phyloP scores from a whole-genome alignment of 805 yeast genomes.

The Lachancea lanzarotensis region DNA sequence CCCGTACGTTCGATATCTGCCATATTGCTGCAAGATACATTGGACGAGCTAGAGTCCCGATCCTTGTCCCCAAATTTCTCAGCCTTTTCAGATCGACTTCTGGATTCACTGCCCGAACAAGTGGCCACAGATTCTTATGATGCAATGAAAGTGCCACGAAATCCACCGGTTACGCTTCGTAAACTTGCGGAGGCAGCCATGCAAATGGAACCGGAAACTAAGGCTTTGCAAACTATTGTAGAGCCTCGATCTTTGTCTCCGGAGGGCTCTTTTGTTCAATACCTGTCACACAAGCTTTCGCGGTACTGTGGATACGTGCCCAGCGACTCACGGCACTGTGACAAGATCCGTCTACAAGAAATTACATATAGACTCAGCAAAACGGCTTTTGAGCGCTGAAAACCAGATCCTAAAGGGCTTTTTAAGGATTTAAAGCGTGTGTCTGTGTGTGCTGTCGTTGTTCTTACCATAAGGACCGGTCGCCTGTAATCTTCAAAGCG shows the following conservation, averaged over 20 bases:
- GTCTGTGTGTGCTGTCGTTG: background rate
- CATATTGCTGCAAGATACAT: constrained; percentile 5
- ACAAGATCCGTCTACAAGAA: constrained; percentile 31
- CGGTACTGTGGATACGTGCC: constrained; percentile 20
- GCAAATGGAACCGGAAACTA: background rate
- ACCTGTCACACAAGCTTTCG: constrained; percentile 17
- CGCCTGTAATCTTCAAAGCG: no score
- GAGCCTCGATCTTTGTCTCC: background rate
- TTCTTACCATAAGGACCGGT: background rate
- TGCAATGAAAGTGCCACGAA: background rate
- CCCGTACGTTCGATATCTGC: constrained; percentile 18
- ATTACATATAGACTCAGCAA: constrained; percentile 30
- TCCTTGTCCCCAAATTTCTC: constrained; percentile 5
- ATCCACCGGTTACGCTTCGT: constrained; percentile 4
- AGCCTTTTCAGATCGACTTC: constrained; percentile 1
- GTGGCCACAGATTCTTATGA: background rate
- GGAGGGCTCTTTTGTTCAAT: constrained; percentile 13
- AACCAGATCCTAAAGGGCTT: no score
- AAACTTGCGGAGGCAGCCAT: constrained; percentile 1
- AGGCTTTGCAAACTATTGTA: no score
- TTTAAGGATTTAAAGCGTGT: background rate
- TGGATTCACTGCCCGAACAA: constrained; percentile 3
- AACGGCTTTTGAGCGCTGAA: constrained; percentile 18
- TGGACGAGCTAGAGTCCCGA: constrained; percentile 2
- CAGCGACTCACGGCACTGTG: constrained; percentile 24